These are phyloP conservation scores for Atalantia buxifolia DNA, from an alignment of 345 rosid genomes.

Conservation along the genomic window DNA sequence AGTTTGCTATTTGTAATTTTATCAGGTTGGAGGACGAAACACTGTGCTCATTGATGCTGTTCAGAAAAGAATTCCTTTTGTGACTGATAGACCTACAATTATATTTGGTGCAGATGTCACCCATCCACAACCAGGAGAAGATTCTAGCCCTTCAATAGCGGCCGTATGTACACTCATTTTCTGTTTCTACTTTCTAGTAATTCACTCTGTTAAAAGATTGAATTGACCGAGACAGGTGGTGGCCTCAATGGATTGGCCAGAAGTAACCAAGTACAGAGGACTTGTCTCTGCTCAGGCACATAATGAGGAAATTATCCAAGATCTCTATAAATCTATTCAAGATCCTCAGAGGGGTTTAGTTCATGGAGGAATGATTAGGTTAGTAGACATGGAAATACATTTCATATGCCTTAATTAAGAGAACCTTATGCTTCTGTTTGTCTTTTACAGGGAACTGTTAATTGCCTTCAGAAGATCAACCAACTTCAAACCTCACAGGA, in stretches of 20 bases:
- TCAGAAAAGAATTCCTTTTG: conserved; percentile 38
- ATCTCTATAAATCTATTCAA: conserved; percentile 38
- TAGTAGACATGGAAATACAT: background rate
- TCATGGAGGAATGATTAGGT: conserved; percentile 70
- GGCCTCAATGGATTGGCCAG: conserved; percentile 92
- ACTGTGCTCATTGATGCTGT: conserved; percentile 60
- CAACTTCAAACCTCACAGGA: conserved; percentile 38
- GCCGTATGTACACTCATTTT: conserved; percentile 42
- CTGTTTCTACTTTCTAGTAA: background rate
- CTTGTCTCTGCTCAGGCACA: conserved; percentile 68
- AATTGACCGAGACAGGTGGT: conserved; percentile 48
- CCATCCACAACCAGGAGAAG: conserved; percentile 78
- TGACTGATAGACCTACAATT: conserved; percentile 64
- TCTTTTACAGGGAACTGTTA: conserved; percentile 49
- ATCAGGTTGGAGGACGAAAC: conserved; percentile 74
- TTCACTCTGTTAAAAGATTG: conserved; percentile 7
- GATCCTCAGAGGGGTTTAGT: conserved; percentile 31
- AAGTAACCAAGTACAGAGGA: conserved; percentile 66
- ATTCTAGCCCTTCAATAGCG: conserved; percentile 74
- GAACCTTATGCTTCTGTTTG: background rate
- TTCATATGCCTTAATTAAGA: background rate
- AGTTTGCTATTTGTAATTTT: background rate
- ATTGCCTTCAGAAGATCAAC: conserved; percentile 41
- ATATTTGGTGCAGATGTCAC: conserved; percentile 86
- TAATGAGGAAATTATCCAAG: conserved; percentile 64